Conservation (phyloP, 768 basidiomycete genomes). For the Pleurotus cornucopiae region DNA sequence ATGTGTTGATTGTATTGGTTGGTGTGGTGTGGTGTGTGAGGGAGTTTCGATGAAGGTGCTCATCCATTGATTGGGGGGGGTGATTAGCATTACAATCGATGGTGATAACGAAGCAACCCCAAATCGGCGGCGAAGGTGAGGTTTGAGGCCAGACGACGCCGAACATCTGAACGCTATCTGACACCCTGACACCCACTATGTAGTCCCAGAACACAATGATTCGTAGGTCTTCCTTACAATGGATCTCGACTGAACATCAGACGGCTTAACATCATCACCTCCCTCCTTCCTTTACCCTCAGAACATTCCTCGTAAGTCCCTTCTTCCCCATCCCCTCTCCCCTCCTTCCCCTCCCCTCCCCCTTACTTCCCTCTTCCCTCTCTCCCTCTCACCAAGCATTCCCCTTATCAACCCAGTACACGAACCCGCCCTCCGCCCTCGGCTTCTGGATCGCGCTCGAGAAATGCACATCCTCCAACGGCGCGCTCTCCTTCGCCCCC, state of each 20-base stretch:
- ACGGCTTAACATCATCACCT: neutral
- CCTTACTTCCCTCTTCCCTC: no score
- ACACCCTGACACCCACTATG: neutral
- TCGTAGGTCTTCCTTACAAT: constrained; percentile 52
- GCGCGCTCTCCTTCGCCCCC: constrained; percentile 84
- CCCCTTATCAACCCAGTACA: constrained; percentile 55
- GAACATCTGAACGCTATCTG: neutral
- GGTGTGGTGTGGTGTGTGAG: neutral
- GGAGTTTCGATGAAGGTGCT: no score
- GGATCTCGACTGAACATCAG: neutral
- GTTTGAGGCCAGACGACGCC: constrained; percentile 22
- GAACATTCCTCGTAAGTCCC: constrained; percentile 66
- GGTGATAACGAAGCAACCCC: constrained; percentile 93
- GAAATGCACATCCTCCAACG: constrained; percentile 76
- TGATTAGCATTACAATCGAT: no score
- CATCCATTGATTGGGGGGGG: neutral
- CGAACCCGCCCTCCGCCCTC: constrained; percentile 84
- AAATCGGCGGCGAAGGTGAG: constrained; percentile 89
- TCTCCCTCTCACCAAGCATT: neutral
- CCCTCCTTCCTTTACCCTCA: constrained; percentile 18
- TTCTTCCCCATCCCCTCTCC: neutral
- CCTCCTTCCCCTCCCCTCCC: no score
- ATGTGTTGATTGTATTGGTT: neutral
- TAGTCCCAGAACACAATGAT: constrained; percentile 91
- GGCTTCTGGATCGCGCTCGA: constrained; percentile 90